Evolutionary conservation across 176 grass and related monocot species (phyloP).

Genomic region (Avena sativa): DNA sequence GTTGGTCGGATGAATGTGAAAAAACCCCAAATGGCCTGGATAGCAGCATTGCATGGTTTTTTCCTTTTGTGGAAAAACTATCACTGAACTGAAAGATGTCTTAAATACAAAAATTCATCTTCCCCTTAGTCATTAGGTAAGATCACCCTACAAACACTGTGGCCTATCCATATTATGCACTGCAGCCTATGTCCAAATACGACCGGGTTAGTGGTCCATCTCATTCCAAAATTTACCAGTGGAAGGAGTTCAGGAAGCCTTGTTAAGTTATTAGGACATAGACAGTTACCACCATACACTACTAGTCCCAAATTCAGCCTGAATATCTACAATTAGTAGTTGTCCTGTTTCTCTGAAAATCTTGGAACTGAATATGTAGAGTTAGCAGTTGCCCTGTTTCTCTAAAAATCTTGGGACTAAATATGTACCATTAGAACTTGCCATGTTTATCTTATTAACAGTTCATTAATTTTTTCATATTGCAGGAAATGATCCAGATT

Average conservation of each 20-base stretch:
- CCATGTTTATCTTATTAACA: too few relatives aligned
- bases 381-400: too few relatives aligned
- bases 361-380: too few relatives aligned
- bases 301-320: too few relatives aligned
- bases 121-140: background rate
- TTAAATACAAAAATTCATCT: background rate
- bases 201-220: background rate
- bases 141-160: background rate
- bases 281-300: background rate
- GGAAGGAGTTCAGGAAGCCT: background rate
- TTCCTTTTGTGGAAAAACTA: background rate
- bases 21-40: background rate
- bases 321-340: too few relatives aligned
- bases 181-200: background rate
- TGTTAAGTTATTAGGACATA: slow-evolving; percentile 15
- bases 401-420: too few relatives aligned
- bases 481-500: too few relatives aligned
- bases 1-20: background rate
- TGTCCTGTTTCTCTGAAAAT: too few relatives aligned
- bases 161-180: background rate
- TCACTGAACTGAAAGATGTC: background rate
- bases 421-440: too few relatives aligned
- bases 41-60: background rate
- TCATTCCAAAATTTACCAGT: background rate
- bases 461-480: too few relatives aligned